These are phyloP conservation scores for Pelagophyceae sp. DNA, from an alignment of 352 stramenopile species.

Conservation along the genomic window DNA sequence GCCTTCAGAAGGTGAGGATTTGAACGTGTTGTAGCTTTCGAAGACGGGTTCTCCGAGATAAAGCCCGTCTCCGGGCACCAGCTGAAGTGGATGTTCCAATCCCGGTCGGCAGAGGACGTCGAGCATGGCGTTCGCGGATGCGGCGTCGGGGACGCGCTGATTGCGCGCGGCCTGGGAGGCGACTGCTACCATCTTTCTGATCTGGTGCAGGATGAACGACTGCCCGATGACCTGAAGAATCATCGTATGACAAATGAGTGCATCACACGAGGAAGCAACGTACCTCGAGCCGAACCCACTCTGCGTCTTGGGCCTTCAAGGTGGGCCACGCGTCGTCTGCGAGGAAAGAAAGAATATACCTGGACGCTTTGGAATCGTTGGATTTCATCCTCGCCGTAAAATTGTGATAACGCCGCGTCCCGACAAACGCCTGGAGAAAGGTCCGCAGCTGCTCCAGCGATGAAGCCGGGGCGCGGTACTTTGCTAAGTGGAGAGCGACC, in stretches of 20 bases:
- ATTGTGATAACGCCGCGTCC: conserved; percentile 91
- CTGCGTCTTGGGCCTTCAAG: conserved; percentile 62
- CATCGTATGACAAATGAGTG: too few relatives aligned
- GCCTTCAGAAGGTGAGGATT: neutral
- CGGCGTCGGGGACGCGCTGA: neutral
- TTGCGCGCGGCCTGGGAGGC: conserved; percentile 46
- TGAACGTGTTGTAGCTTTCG: conserved; percentile 15
- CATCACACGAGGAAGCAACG: too few relatives aligned
- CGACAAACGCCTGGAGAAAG: conserved; percentile 59
- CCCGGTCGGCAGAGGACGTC: neutral
- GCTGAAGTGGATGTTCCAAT: neutral
- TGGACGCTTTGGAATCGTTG: conserved; percentile 43
- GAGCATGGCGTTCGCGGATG: neutral
- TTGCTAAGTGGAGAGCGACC: neutral
- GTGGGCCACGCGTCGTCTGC: conserved; percentile 37
- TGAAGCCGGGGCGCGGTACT: conserved; percentile 43
- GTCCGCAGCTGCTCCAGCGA: conserved; percentile 40
- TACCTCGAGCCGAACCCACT: conserved; percentile 88
- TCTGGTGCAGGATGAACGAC: conserved; percentile 94
- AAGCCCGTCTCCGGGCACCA: conserved; percentile 1
- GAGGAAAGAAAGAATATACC: conserved; percentile 83
- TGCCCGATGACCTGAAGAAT: conserved; percentile 90
- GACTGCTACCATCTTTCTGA: conserved; percentile 90
- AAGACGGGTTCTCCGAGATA: conserved; percentile 18
- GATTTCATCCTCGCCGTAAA: conserved; percentile 67